Conservation (phyloP, 2,329 filamentous ascomycete genomes). For the Myriosclerotinia curreyana region DNA sequence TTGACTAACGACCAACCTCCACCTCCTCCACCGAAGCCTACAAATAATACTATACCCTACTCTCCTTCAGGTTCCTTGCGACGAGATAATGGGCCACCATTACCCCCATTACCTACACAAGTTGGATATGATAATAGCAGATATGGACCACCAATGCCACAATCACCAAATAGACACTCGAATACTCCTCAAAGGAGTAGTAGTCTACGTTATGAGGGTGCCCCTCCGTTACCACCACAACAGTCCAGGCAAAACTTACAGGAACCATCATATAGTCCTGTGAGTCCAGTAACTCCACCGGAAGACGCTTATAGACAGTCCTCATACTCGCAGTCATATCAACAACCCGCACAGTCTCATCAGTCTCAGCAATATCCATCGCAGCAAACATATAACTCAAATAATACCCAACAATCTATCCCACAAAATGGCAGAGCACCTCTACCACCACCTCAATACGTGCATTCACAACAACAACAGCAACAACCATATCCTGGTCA, state of each 20-base stretch:
- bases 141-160: slow-evolving; percentile 32
- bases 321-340: slow-evolving; percentile 30
- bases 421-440: slow-evolving; percentile 25
- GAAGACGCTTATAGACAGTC: slow-evolving; percentile 28
- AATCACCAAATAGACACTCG: slow-evolving; percentile 23
- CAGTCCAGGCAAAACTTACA: slow-evolving; percentile 29
- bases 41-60: slow-evolving; percentile 26
- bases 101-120: slow-evolving; percentile 38
- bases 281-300: slow-evolving; percentile 33
- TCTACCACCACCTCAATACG: slow-evolving; percentile 28
- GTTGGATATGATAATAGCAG: slow-evolving; percentile 25
- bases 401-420: slow-evolving; percentile 24
- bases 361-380: slow-evolving; percentile 23
- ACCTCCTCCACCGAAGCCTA: slow-evolving; percentile 40
- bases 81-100: slow-evolving; percentile 36
- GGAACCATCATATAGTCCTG: slow-evolving; percentile 33
- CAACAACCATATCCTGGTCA: slow-evolving; percentile 30
- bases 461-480: slow-evolving; percentile 28
- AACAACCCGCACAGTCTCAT: slow-evolving; percentile 26
- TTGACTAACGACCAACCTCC: slow-evolving; percentile 34
- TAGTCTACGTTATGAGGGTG: slow-evolving; percentile 37
- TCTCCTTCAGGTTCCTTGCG: slow-evolving; percentile 26
- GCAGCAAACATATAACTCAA: slow-evolving; percentile 20
- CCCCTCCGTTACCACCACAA: slow-evolving; percentile 37
- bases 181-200: slow-evolving; percentile 38